These are phyloP conservation scores for Chlorella sp. DNA, from an alignment of 139 green algal species.

Conservation along the genomic window DNA sequence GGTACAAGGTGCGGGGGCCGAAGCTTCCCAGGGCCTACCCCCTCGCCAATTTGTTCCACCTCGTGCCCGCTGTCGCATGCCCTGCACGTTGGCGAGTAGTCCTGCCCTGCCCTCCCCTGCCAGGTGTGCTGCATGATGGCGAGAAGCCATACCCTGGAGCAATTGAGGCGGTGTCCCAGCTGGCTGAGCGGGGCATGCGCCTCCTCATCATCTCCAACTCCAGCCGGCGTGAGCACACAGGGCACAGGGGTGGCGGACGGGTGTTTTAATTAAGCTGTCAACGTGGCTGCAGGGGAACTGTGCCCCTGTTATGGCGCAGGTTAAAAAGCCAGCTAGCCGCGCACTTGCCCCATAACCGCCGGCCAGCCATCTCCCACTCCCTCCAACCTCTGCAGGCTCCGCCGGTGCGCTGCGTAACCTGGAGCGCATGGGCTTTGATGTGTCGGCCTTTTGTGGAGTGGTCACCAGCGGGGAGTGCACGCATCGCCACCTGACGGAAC, in stretches of 20 bases:
- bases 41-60: too few species aligned
- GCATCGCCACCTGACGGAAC: constrained; percentile 55
- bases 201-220: constrained; percentile 90
- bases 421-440: constrained; percentile 81
- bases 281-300: too few species aligned
- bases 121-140: constrained; percentile 87
- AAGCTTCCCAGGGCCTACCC: too few species aligned
- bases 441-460: constrained; percentile 70
- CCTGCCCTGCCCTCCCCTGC: background rate
- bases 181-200: constrained; percentile 54
- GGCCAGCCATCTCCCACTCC: too few species aligned
- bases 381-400: constrained; percentile 63
- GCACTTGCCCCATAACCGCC: too few species aligned
- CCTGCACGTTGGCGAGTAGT: too few species aligned
- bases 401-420: constrained; percentile 77
- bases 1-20: background rate
- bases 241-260: too few species aligned
- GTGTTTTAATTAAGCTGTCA: too few species aligned
- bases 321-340: too few species aligned
- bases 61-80: too few species aligned
- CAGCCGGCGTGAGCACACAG: constrained; percentile 62
- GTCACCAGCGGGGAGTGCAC: constrained; percentile 70
- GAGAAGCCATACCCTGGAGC: constrained; percentile 73
- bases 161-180: constrained; percentile 65
- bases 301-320: too few species aligned